A percentile compares a stretch with the other conserved stretches of the same genome.
phyloP scores from a whole-genome alignment of 352 stramenopile species.

The Phytophthora citricola region DNA sequence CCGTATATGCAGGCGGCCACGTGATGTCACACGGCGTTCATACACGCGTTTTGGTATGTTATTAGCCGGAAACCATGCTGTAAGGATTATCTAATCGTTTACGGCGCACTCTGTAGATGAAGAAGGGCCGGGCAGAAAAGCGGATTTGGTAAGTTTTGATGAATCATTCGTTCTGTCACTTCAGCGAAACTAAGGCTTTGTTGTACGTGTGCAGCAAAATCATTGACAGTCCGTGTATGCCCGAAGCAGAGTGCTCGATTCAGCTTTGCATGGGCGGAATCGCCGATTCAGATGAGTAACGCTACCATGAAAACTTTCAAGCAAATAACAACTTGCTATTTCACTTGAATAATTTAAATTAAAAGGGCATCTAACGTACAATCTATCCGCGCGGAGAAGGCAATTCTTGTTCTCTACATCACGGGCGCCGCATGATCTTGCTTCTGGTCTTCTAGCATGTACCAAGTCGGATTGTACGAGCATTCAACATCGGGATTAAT shows the following conservation, averaged over 20 bases:
- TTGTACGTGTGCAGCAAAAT: conserved; percentile 68
- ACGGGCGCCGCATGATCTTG: conserved; percentile 42
- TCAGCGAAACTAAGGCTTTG: conserved; percentile 8
- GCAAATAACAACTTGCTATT: conserved; percentile 6
- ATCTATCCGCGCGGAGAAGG: conserved; percentile 30
- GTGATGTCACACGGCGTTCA: conserved; percentile 98
- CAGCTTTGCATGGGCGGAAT: conserved; percentile 74
- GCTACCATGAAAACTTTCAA: neutral
- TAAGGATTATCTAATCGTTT: neutral
- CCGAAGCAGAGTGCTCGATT: conserved; percentile 84
- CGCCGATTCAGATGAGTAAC: conserved; percentile 64
- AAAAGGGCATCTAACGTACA: conserved; percentile 50
- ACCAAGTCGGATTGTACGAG: conserved; percentile 75
- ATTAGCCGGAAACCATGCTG: neutral
- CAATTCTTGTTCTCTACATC: conserved; percentile 41
- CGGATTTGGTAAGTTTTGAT: conserved; percentile 71
- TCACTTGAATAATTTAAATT: conserved; percentile 47
- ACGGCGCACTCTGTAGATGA: conserved; percentile 57
- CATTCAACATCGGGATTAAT: conserved; percentile 77
- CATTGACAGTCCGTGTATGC: conserved; percentile 88
- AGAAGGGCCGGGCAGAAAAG: conserved; percentile 93
- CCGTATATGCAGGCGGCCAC: conserved; percentile 55
- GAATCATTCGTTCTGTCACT: conserved; percentile 2
- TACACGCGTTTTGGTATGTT: conserved; percentile 91
- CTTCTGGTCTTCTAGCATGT: conserved; percentile 58